phyloP scores from a whole-genome alignment of 2,329 filamentous ascomycete genomes.

The Elsinoe ampelina region DNA sequence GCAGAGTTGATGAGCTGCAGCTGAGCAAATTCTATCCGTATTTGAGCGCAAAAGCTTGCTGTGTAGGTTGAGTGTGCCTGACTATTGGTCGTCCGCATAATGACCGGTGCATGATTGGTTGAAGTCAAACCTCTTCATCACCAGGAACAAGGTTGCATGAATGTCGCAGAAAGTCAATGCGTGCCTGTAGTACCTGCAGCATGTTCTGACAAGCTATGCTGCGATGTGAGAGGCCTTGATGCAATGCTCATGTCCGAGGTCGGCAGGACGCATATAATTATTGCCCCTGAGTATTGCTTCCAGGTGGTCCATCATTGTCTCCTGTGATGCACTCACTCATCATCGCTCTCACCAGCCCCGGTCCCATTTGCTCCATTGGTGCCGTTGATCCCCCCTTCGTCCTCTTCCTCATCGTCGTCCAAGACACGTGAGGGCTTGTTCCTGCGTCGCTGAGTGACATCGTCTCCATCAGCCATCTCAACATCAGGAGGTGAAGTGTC shows the following conservation, averaged over 20 bases:
- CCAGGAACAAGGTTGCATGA: neutral
- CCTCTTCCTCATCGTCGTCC: constrained; percentile 27
- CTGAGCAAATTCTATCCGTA: neutral
- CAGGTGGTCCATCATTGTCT: no score
- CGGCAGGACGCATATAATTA: no score
- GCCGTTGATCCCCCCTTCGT: constrained; percentile 18
- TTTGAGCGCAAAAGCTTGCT: neutral
- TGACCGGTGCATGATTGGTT: neutral
- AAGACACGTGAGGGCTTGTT: constrained; percentile 26
- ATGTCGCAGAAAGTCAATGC: no score
- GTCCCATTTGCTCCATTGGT: constrained; percentile 13
- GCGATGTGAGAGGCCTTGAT: no score
- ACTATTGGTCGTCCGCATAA: neutral
- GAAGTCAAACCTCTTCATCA: neutral
- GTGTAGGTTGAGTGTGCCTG: neutral
- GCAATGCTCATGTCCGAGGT: no score
- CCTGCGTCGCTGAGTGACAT: constrained; percentile 18
- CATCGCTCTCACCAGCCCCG: constrained; percentile 14
- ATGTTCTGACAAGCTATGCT: no score
- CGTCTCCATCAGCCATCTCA: constrained; percentile 16
- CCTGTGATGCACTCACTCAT: neutral
- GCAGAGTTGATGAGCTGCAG: neutral
- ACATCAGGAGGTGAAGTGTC: constrained; percentile 22
- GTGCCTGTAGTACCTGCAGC: no score
- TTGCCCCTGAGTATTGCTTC: no score